These are phyloP conservation scores for Dactylonectria macrodidyma DNA, from an alignment of 2,329 filamentous ascomycete species.

Conservation along the genomic window DNA sequence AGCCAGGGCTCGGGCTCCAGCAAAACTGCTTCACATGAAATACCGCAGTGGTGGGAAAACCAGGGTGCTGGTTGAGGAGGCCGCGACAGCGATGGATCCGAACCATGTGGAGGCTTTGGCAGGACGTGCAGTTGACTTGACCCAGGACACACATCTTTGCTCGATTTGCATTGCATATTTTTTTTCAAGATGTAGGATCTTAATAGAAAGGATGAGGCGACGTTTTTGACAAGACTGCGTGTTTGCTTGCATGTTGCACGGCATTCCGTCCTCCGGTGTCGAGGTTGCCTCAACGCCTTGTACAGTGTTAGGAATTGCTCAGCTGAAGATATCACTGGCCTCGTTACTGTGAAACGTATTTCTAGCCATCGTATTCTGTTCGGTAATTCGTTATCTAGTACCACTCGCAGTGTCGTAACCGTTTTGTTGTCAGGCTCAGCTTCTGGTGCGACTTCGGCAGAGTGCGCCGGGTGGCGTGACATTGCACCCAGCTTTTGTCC, in stretches of 20 bases:
- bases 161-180: background rate
- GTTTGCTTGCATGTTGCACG: slow-evolving; percentile 1
- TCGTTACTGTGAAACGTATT: background rate
- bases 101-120: slow-evolving; percentile 27
- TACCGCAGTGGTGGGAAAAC: slow-evolving; percentile 7
- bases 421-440: too few species aligned
- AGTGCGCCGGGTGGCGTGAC: too few species aligned
- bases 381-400: too few species aligned
- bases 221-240: background rate
- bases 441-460: too few species aligned
- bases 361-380: background rate
- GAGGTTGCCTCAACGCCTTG: background rate
- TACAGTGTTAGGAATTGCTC: background rate
- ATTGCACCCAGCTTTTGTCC: too few species aligned
- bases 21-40: slow-evolving; percentile 24
- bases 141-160: slow-evolving; percentile 20
- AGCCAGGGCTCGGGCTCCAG: slow-evolving; percentile 22
- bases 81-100: slow-evolving; percentile 25
- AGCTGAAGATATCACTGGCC: too few species aligned
- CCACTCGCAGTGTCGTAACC: too few species aligned
- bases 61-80: slow-evolving; percentile 16
- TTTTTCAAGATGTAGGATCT: background rate
- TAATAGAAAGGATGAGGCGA: background rate
- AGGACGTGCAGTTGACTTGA: slow-evolving; percentile 26
- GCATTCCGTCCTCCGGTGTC: background rate